A percentile compares a stretch with the other conserved stretches of the same genome.
Evolutionary conservation across 306 rosid species (phyloP).

Genomic region (Lablab purpureus): DNA sequence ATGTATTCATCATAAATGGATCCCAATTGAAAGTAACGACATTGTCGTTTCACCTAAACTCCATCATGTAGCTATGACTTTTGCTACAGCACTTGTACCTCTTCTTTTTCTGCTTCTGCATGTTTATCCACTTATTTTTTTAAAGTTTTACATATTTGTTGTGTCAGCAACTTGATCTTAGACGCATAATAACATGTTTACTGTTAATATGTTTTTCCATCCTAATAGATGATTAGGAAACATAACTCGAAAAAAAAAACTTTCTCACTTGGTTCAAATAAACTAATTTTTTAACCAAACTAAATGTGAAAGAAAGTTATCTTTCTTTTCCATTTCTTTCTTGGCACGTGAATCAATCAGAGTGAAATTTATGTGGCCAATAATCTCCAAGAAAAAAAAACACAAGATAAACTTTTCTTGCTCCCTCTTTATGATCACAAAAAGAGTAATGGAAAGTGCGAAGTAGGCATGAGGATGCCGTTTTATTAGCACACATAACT

Average conservation of each 20-base stretch:
- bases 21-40: neutral
- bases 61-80: neutral
- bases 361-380: neutral
- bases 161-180: no score
- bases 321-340: no score
- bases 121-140: no score
- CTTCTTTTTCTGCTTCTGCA: no score
- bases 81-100: neutral
- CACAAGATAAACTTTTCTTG: neutral
- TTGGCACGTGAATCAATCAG: neutral
- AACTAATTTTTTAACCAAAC: no score
- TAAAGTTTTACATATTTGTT: no score
- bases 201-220: no score
- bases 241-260: no score
- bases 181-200: no score
- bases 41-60: conserved; percentile 34
- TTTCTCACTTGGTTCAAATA: no score
- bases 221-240: no score
- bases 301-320: no score
- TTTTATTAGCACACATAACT: neutral
- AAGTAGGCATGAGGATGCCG: neutral
- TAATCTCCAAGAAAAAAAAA: neutral
- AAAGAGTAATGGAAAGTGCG: neutral
- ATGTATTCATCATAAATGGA: neutral
- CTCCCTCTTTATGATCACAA: neutral